Conservation (phyloP, 2,329 filamentous ascomycete species). For the Ophiosphaerella herpotricha region DNA sequence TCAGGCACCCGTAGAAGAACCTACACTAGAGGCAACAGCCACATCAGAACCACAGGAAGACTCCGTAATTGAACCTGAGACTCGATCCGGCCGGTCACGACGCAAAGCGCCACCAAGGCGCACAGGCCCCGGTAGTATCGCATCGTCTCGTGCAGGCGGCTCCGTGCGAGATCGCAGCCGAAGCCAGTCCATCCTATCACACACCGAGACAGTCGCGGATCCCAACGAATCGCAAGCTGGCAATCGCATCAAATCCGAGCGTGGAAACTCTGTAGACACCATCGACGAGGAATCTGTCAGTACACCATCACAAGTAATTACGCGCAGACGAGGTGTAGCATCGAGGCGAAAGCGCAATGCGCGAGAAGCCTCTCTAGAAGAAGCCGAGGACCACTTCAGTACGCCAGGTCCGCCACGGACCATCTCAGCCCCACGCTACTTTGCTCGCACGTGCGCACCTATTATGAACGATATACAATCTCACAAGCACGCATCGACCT, state of each 20-base stretch:
- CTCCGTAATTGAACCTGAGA: constrained; percentile 27
- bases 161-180: constrained; percentile 52
- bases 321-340: constrained; percentile 33
- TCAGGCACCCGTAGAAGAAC: constrained; percentile 14
- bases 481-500: constrained; percentile 59
- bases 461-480: constrained; percentile 58
- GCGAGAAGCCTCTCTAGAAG: constrained; percentile 38
- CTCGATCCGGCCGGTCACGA: constrained; percentile 35
- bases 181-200: constrained; percentile 55
- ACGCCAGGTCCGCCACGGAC: constrained; percentile 33
- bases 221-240: constrained; percentile 47
- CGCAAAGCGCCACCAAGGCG: constrained; percentile 37
- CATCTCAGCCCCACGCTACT: constrained; percentile 55
- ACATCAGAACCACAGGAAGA: constrained; percentile 28
- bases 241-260: constrained; percentile 53
- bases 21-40: constrained; percentile 17
- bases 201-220: constrained; percentile 48
- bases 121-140: constrained; percentile 47
- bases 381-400: constrained; percentile 35
- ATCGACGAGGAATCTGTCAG: constrained; percentile 44
- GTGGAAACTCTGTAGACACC: constrained; percentile 50
- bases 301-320: constrained; percentile 37
- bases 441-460: constrained; percentile 52
- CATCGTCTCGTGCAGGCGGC: constrained; percentile 53
- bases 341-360: constrained; percentile 50